phyloP scores from a whole-genome alignment of 257 asterid species.

The Solanum appendiculatum region DNA sequence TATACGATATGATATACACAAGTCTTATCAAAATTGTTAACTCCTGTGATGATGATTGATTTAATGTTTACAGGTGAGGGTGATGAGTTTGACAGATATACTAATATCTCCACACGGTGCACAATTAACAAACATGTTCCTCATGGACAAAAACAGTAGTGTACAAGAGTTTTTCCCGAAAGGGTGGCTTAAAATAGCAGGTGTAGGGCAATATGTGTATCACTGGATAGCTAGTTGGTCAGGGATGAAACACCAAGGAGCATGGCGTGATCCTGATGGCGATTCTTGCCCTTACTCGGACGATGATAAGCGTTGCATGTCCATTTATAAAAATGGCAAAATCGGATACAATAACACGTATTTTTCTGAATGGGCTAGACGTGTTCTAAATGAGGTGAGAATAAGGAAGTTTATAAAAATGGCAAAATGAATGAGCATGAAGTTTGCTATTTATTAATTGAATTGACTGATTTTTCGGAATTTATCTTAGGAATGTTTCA shows the following conservation, averaged over 20 bases:
- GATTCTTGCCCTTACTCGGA: constrained; percentile 39
- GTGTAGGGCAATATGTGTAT: constrained; percentile 55
- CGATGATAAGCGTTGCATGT: constrained; percentile 56
- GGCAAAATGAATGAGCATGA: too few relatives aligned
- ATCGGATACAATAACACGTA: constrained; percentile 44
- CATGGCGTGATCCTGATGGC: constrained; percentile 60
- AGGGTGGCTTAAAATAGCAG: constrained; percentile 65
- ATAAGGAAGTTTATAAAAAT: too few relatives aligned
- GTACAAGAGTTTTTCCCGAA: constrained; percentile 67
- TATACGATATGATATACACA: neutral
- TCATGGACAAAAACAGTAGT: constrained; percentile 65
- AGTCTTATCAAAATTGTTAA: neutral
- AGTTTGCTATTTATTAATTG: too few relatives aligned
- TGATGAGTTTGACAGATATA: constrained; percentile 59
- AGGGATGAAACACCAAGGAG: constrained; percentile 68
- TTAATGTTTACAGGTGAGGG: constrained; percentile 27
- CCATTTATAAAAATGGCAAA: constrained; percentile 37
- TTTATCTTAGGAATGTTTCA: too few relatives aligned
- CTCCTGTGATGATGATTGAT: neutral
- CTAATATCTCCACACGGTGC: constrained; percentile 77
- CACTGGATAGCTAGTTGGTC: constrained; percentile 79
- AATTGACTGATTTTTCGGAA: too few relatives aligned
- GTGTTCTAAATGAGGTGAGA: constrained; percentile 25
- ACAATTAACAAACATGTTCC: constrained; percentile 60
- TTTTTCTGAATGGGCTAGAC: constrained; percentile 46